phyloP scores from a whole-genome alignment of 345 rosid genomes.

The Heritiera littoralis region DNA sequence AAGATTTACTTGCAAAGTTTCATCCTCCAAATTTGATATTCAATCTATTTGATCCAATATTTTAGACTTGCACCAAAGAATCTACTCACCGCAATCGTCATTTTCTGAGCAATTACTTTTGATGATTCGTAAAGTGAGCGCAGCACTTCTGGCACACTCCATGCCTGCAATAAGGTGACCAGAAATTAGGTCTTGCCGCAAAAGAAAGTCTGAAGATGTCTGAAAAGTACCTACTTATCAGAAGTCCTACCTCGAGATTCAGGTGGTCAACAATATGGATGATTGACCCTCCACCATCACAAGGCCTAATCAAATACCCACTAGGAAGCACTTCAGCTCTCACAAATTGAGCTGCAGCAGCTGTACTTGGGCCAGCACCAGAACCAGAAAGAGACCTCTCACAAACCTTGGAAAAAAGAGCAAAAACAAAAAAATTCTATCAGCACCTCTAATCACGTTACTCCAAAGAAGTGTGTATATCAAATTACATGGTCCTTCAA shows the following conservation, averaged over 20 bases:
- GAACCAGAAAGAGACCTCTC: conserved; percentile 98
- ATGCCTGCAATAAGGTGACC: conserved; percentile 53
- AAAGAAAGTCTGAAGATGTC: neutral
- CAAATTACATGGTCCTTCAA: neutral
- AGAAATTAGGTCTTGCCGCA: neutral
- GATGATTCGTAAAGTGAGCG: conserved; percentile 96
- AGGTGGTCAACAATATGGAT: conserved; percentile 97
- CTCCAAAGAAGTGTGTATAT: neutral
- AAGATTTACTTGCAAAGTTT: neutral
- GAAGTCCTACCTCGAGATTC: conserved; percentile 72
- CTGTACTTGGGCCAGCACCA: conserved; percentile 84
- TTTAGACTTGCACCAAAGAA: neutral
- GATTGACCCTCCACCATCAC: conserved; percentile 99
- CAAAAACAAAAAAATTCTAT: neutral
- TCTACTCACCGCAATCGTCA: conserved; percentile 84
- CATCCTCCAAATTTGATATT: neutral
- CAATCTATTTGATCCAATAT: neutral
- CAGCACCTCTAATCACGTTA: neutral
- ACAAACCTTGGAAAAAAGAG: conserved; percentile 58
- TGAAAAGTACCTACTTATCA: neutral
- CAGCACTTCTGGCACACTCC: conserved; percentile 99
- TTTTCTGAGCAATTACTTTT: conserved; percentile 86
- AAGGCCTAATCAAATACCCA: conserved; percentile 92
- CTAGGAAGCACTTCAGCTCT: conserved; percentile 97
- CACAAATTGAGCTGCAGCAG: conserved; percentile 83